Percentiles rank a stretch among this genome's conserved stretches.
These are phyloP conservation scores for Candida cerambycidarum DNA, from an alignment of 805 yeast genomes.

Conservation along the genomic window DNA sequence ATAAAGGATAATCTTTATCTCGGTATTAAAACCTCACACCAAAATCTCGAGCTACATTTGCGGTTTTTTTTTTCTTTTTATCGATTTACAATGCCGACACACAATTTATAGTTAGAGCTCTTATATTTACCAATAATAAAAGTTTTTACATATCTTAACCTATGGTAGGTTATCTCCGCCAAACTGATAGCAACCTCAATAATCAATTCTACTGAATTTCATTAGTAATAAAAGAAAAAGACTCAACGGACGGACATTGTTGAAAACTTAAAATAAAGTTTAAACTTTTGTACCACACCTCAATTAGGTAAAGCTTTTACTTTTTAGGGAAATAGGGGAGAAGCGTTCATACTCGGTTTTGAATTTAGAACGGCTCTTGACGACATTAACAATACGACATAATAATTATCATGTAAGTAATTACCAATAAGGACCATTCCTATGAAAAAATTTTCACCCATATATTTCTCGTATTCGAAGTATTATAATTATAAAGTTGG, in stretches of 20 bases:
- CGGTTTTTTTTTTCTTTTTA: not conserved
- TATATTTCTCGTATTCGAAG: not conserved
- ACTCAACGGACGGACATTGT: not conserved
- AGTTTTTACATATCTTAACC: no score
- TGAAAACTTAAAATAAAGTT: not conserved
- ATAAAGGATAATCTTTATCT: not conserved
- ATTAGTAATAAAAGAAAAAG: not conserved
- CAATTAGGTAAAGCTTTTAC: not conserved
- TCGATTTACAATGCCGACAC: no score
- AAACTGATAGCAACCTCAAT: not conserved
- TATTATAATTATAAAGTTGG: no score
- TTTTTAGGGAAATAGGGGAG: not conserved
- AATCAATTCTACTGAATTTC: not conserved
- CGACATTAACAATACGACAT: slow-evolving; percentile 3
- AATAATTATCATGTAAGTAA: not conserved
- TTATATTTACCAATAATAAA: no score
- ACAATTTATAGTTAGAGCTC: no score
- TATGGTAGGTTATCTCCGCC: no score
- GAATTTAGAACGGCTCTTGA: not conserved
- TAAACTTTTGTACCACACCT: not conserved
- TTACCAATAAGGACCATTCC: not conserved
- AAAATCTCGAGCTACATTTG: not conserved
- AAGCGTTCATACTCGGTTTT: slow-evolving; percentile 1
- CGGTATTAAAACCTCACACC: not conserved
- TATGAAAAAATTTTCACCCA: not conserved